Conservation (phyloP, 441 rosid genomes). For the Euphorbia corollata region DNA sequence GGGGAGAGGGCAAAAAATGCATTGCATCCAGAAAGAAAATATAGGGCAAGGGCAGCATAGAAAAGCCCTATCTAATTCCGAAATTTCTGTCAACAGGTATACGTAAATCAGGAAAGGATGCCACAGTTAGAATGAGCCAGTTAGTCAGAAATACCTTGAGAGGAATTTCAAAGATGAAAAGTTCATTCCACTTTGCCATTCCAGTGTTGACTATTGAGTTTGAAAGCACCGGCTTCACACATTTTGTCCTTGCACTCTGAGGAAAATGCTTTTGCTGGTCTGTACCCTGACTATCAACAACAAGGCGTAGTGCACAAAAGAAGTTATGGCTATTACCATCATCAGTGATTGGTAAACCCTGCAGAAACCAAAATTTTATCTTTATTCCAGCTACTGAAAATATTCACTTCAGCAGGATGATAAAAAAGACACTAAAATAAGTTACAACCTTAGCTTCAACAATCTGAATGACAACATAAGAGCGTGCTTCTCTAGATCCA, state of each 20-base stretch:
- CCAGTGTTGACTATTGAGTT: constrained; percentile 36
- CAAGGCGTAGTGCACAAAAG: constrained; percentile 87
- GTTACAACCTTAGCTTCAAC: constrained; percentile 79
- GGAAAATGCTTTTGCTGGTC: constrained; percentile 94
- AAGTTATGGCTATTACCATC: constrained; percentile 90
- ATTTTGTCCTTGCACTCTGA: constrained; percentile 98
- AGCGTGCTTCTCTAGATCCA: constrained; percentile 70
- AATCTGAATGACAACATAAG: constrained; percentile 70
- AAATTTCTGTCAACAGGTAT: background rate
- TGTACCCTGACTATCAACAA: constrained; percentile 65
- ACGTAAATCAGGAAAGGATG: background rate
- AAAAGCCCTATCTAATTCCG: background rate
- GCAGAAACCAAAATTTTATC: constrained; percentile 25
- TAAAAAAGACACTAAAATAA: constrained; percentile 12
- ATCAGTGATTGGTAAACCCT: constrained; percentile 76
- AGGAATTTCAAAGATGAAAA: constrained; percentile 96
- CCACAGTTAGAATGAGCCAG: background rate
- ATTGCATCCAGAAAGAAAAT: background rate
- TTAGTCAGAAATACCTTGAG: constrained; percentile 41
- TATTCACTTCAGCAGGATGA: background rate
- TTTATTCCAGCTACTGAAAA: constrained; percentile 9
- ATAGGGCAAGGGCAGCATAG: background rate
- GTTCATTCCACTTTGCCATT: constrained; percentile 86
- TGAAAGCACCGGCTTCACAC: constrained; percentile 66
- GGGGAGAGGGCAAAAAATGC: background rate